Evolutionary conservation across 2,329 filamentous ascomycete genomes (phyloP).

Genomic region (Plectosphaerella cucumerina): DNA sequence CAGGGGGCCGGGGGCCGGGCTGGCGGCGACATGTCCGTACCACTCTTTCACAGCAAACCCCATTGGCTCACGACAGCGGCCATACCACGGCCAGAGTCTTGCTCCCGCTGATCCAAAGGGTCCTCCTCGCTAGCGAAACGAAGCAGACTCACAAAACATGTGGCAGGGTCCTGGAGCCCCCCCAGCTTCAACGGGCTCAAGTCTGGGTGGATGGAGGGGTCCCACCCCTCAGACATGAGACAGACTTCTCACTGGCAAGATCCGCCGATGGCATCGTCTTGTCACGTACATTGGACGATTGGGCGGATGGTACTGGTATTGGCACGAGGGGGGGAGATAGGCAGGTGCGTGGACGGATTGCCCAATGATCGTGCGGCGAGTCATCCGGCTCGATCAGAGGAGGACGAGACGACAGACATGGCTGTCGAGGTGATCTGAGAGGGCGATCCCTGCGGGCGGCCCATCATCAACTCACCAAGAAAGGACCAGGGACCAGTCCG

Average conservation of each 20-base stretch:
- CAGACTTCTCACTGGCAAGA: neutral
- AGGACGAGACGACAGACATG: neutral
- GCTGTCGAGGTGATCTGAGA: neutral
- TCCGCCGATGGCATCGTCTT: neutral
- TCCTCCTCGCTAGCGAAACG: too few relatives aligned
- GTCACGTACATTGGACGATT: neutral
- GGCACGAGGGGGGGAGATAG: neutral
- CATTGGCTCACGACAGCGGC: too few relatives aligned
- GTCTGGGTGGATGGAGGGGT: too few relatives aligned
- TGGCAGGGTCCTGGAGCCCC: too few relatives aligned
- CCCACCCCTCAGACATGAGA: neutral
- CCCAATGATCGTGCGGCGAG: neutral
- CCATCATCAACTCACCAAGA: neutral
- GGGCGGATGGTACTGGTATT: neutral
- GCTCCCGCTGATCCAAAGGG: too few relatives aligned
- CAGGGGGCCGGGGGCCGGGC: too few relatives aligned
- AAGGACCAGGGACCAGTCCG: neutral
- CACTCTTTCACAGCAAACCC: too few relatives aligned
- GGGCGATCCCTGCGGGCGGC: neutral
- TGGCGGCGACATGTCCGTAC: too few relatives aligned
- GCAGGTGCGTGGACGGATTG: neutral
- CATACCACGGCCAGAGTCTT: too few relatives aligned
- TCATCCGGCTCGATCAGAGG: neutral
- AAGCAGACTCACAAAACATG: too few relatives aligned
- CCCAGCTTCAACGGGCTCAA: too few relatives aligned